phyloP scores from a whole-genome alignment of 495 filamentous ascomycete species.

The Lasiosphaeriaceae sp. region DNA sequence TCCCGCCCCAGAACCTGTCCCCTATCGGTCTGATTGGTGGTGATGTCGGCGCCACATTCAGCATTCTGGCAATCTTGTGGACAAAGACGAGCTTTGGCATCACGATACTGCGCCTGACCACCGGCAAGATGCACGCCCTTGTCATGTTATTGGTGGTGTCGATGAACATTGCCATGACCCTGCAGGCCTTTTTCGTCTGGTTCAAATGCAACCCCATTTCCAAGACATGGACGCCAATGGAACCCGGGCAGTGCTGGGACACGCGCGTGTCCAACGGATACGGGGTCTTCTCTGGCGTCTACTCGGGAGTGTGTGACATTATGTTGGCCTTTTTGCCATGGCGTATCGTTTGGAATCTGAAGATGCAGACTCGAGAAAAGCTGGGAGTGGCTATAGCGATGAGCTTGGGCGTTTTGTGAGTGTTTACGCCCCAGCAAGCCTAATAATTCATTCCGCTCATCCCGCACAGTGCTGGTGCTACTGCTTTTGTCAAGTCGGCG shows the following conservation, averaged over 20 bases:
- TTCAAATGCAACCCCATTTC: slow-evolving; percentile 20
- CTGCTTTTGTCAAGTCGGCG: slow-evolving; percentile 24
- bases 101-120: slow-evolving; percentile 24
- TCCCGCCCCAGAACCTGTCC: background rate
- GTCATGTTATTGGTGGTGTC: slow-evolving; percentile 18
- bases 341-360: slow-evolving; percentile 20
- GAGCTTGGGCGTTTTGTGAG: slow-evolving; percentile 21
- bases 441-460: background rate
- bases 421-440: too few species aligned
- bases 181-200: slow-evolving; percentile 20
- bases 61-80: slow-evolving; percentile 14
- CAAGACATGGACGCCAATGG: slow-evolving; percentile 15
- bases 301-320: slow-evolving; percentile 26
- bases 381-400: slow-evolving; percentile 26
- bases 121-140: slow-evolving; percentile 4
- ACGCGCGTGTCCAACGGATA: slow-evolving; percentile 2
- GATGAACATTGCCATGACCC: slow-evolving; percentile 23
- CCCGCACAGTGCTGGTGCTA: slow-evolving; percentile 17
- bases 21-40: too few species aligned
- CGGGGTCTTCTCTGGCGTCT: slow-evolving; percentile 10
- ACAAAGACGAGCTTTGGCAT: slow-evolving; percentile 31
- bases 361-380: slow-evolving; percentile 28
- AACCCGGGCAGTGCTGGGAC: slow-evolving; percentile 24
- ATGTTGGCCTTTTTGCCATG: slow-evolving; percentile 27
- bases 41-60: too few species aligned